A percentile compares a stretch with the other conserved stretches of the same genome.
Conservation (phyloP, 2,329 filamentous ascomycete genomes). For the Ophiostoma piceae region DNA sequence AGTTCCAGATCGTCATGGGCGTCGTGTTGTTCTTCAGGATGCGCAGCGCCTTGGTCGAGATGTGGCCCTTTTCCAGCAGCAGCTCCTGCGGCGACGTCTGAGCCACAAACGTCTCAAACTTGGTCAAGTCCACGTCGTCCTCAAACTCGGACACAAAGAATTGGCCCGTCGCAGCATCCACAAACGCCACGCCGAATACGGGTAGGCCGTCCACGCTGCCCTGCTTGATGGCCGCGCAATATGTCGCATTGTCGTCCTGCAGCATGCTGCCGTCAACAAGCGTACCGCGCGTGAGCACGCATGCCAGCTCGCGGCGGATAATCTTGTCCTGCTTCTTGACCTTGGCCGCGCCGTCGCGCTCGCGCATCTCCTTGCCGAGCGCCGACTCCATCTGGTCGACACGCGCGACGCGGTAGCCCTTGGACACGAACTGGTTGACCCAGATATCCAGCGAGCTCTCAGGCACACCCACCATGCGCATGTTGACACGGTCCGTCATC, state of each 20-base stretch:
- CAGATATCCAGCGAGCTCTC: slow-evolving; percentile 93
- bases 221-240: slow-evolving; percentile 92
- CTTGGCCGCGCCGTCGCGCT: slow-evolving; percentile 59
- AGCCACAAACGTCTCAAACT: slow-evolving; percentile 93
- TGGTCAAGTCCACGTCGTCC: slow-evolving; percentile 89
- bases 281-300: slow-evolving; percentile 85
- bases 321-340: slow-evolving; percentile 82
- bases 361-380: slow-evolving; percentile 96
- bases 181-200: slow-evolving; percentile 85
- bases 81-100: slow-evolving; percentile 86
- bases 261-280: slow-evolving; percentile 95
- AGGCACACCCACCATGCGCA: slow-evolving; percentile 98
- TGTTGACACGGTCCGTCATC: slow-evolving; percentile 95
- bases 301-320: slow-evolving; percentile 83
- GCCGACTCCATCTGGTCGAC: slow-evolving; percentile 97
- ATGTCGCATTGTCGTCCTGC: slow-evolving; percentile 95
- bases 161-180: slow-evolving; percentile 91
- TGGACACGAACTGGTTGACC: slow-evolving; percentile 97
- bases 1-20: slow-evolving; percentile 92
- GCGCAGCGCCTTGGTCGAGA: slow-evolving; percentile 83
- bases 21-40: slow-evolving; percentile 95
- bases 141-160: slow-evolving; percentile 90
- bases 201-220: slow-evolving; percentile 63
- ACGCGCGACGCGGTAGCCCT: slow-evolving; percentile 93
- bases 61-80: slow-evolving; percentile 76